phyloP scores from a whole-genome alignment of 305 asterid species.

The Stenogyne calaminthoides region DNA sequence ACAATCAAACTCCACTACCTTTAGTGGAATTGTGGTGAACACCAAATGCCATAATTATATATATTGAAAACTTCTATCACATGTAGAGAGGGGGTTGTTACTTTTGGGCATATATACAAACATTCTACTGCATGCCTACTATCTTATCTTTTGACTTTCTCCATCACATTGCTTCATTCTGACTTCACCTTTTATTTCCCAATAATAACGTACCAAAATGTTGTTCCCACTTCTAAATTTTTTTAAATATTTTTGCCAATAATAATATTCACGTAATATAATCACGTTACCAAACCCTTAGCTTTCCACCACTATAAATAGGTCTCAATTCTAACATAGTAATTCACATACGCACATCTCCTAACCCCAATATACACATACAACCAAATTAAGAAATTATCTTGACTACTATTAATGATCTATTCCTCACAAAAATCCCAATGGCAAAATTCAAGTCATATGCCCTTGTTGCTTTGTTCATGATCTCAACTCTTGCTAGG shows the following conservation, averaged over 20 bases:
- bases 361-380: not conserved
- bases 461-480: constrained; percentile 27
- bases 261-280: not conserved
- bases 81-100: not conserved
- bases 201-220: constrained; percentile 22
- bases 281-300: constrained; percentile 18
- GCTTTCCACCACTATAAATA: constrained; percentile 36
- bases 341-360: not conserved
- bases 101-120: not conserved
- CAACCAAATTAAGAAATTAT: not conserved
- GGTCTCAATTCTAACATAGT: constrained; percentile 3
- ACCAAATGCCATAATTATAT: constrained; percentile 11
- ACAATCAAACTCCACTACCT: constrained; percentile 30
- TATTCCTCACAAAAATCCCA: not conserved
- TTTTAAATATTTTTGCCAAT: constrained; percentile 8
- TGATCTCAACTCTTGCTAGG: constrained; percentile 37
- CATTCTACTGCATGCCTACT: constrained; percentile 33
- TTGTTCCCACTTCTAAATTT: constrained; percentile 27
- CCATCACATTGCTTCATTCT: constrained; percentile 28
- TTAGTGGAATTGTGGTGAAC: constrained; percentile 39
- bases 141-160: constrained; percentile 5
- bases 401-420: not conserved
- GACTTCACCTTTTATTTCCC: constrained; percentile 22
- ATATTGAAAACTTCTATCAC: constrained; percentile 5
- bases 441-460: constrained; percentile 26